Conservation (phyloP, 805 yeast species). For the Pichia kluyveri region DNA sequence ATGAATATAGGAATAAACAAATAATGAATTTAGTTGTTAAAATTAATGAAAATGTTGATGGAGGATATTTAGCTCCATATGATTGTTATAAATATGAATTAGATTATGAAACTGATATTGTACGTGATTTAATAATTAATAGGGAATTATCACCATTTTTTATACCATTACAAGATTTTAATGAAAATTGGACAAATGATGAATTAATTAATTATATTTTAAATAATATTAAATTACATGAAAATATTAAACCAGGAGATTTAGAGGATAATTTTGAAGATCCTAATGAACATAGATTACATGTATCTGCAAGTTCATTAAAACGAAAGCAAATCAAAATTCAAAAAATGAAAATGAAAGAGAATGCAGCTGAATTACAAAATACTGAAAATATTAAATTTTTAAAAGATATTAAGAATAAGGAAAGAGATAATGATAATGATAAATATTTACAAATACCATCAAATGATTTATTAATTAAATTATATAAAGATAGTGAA, state of each 20-base stretch:
- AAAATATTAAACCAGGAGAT: slow-evolving; percentile 37
- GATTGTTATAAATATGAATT: slow-evolving; percentile 75
- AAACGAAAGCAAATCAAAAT: slow-evolving; percentile 43
- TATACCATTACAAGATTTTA: slow-evolving; percentile 78
- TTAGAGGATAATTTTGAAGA: slow-evolving; percentile 50
- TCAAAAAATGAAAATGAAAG: slow-evolving; percentile 31
- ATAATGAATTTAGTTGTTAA: slow-evolving; percentile 49
- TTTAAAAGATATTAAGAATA: slow-evolving; percentile 22
- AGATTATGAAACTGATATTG: slow-evolving; percentile 67
- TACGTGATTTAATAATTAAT: slow-evolving; percentile 57
- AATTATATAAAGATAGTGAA: slow-evolving; percentile 54
- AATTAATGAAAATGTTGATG: slow-evolving; percentile 73
- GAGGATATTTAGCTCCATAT: slow-evolving; percentile 87
- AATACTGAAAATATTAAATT: slow-evolving; percentile 27
- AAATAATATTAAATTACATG: slow-evolving; percentile 44
- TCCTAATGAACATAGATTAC: slow-evolving; percentile 49
- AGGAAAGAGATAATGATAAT: slow-evolving; percentile 19
- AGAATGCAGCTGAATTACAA: slow-evolving; percentile 30
- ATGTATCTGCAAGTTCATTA: slow-evolving; percentile 36
- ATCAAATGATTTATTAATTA: slow-evolving; percentile 39
- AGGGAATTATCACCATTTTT: slow-evolving; percentile 83
- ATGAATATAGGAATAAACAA: slow-evolving; percentile 42
- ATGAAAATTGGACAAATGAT: slow-evolving; percentile 60
- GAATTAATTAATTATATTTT: slow-evolving; percentile 48
- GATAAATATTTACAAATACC: slow-evolving; percentile 26